A percentile compares a stretch with the other conserved stretches of the same genome.
These are phyloP conservation scores for Podospora comata DNA, from an alignment of 495 filamentous ascomycete genomes.

Conservation along the genomic window DNA sequence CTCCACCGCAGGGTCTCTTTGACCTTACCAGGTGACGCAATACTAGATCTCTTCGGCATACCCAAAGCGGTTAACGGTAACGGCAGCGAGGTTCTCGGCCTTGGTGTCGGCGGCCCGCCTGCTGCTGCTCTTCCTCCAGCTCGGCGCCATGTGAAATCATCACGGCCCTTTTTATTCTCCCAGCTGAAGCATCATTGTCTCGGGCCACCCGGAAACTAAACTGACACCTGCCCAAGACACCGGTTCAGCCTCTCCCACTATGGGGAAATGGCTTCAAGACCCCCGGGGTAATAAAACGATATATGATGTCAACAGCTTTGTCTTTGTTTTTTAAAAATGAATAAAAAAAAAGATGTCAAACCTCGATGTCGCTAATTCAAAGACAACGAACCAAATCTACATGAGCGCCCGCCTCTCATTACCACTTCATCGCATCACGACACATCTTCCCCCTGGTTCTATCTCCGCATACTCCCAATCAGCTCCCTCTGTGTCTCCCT, in stretches of 20 bases:
- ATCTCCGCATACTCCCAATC: slow-evolving; percentile 66
- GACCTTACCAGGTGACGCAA: not conserved
- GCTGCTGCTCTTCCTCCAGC: not conserved
- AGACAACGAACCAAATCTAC: slow-evolving; percentile 4
- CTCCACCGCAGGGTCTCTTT: not conserved
- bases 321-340: not conserved
- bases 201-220: not conserved
- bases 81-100: not conserved
- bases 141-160: not conserved
- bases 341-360: slow-evolving; percentile 1
- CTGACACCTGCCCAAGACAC: not conserved
- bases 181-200: not conserved
- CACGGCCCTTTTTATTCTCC: not conserved
- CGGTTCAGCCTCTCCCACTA: not conserved
- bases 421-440: slow-evolving; percentile 1
- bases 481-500: slow-evolving; percentile 86
- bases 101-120: not conserved
- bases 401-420: not conserved
- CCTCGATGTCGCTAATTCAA: not conserved
- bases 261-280: not conserved
- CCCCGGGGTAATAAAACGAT: not conserved
- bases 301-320: not conserved
- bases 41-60: not conserved
- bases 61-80: not conserved
- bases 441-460: slow-evolving; percentile 5